Percentiles rank a stretch among this genome's conserved stretches.
Conservation (phyloP, 2,329 filamentous ascomycete species). For the Pseudogymnoascus sp. region DNA sequence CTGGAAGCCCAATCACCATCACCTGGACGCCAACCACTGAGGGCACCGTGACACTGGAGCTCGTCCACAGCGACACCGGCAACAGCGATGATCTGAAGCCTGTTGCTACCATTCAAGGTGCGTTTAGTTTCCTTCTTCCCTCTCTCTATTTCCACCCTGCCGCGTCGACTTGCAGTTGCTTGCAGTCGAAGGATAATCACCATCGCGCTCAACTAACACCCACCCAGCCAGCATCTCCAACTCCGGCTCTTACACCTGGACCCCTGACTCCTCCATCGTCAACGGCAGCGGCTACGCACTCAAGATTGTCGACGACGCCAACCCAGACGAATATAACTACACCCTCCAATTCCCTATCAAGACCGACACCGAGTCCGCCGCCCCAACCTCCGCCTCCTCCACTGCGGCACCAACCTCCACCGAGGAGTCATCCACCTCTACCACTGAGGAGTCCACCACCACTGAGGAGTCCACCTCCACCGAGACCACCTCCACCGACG, state of each 20-base stretch:
- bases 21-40: slow-evolving; percentile 19
- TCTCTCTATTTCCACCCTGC: slow-evolving; percentile 11
- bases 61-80: slow-evolving; percentile 20
- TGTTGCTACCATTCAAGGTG: slow-evolving; percentile 17
- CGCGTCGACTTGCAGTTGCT: not conserved
- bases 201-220: slow-evolving; percentile 12
- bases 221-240: slow-evolving; percentile 15
- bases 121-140: not conserved
- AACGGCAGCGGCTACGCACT: slow-evolving; percentile 17
- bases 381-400: slow-evolving; percentile 1
- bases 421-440: not conserved
- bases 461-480: not conserved
- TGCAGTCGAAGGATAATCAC: not conserved
- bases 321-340: slow-evolving; percentile 24
- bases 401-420: not conserved
- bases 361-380: slow-evolving; percentile 16
- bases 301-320: slow-evolving; percentile 22
- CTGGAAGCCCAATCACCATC: slow-evolving; percentile 16
- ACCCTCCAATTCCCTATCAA: slow-evolving; percentile 25
- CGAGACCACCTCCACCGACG: not conserved
- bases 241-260: slow-evolving; percentile 18
- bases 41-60: slow-evolving; percentile 18
- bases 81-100: not conserved
- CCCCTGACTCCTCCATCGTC: slow-evolving; percentile 13
- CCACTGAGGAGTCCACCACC: not conserved